Evolutionary conservation across 495 filamentous ascomycete genomes (phyloP).

Genomic region (Saxophila tyrrhenica): DNA sequence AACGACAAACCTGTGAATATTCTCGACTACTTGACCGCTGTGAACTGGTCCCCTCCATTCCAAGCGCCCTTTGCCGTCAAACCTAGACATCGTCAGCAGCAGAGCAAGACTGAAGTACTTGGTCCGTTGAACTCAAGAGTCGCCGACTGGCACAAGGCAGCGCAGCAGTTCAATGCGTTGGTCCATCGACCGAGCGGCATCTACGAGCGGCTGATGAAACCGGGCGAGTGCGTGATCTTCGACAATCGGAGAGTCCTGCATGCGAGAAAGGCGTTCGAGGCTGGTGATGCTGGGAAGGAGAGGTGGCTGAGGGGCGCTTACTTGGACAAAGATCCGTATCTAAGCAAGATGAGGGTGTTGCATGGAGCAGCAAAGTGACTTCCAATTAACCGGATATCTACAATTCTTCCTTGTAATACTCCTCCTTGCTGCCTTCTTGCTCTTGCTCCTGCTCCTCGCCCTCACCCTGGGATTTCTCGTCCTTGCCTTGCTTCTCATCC

Average conservation of each 20-base stretch:
- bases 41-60: constrained; percentile 24
- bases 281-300: constrained; percentile 37
- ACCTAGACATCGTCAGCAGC: background rate
- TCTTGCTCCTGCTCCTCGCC: constrained; percentile 21
- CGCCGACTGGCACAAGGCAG: constrained; percentile 24
- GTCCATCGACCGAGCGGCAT: constrained; percentile 40
- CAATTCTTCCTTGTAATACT: constrained; percentile 47
- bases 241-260: constrained; percentile 72
- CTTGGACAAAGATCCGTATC: constrained; percentile 57
- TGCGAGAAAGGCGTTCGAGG: constrained; percentile 61
- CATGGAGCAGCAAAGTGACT: background rate
- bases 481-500: constrained; percentile 39
- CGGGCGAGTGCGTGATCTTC: constrained; percentile 79
- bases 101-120: background rate
- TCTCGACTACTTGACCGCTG: constrained; percentile 1
- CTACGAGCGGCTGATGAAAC: constrained; percentile 59
- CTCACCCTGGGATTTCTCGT: constrained; percentile 24
- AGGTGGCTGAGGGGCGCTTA: constrained; percentile 82
- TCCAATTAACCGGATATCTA: constrained; percentile 16
- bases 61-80: constrained; percentile 15
- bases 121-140: background rate
- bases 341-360: constrained; percentile 39
- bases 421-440: constrained; percentile 36
- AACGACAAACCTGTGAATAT: constrained; percentile 6
- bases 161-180: constrained; percentile 34